Evolutionary conservation across 2,329 filamentous ascomycete species (phyloP), one percentile per base, ranked within the genome.

Genomic region (Ceratocystis cacaofunesta): DNA sequence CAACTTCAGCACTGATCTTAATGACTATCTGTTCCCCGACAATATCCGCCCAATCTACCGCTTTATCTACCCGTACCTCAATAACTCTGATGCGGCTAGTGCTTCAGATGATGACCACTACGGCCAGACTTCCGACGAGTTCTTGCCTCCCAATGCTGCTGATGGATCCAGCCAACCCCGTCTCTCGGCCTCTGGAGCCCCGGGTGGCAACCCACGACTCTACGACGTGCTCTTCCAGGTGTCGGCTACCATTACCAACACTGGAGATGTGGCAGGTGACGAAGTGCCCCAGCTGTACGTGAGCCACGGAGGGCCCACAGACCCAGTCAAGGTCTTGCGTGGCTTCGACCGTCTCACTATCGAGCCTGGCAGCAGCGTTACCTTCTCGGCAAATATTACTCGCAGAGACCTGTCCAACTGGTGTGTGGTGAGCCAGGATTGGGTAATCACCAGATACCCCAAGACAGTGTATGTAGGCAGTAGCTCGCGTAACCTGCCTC

Each of bases 361-460:
- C 68, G 78, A 82, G 3, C 81, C 89, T 0, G 90, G 89, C n/a
- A 74, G 84, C 74, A 84, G 80, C 63, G 79, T 77, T 2, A 82
- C 79, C 1, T 95, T 94, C 78, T 79, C 74, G 0, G 85, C 83
- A 0, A 81, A 85, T 17, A 75, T 96, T 65, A 91, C 85, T 5
- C 82, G 92, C 48, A 85, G 90, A 66, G 92, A 96, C 72, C 70
- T 96, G 65, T 90, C 87, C 73, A 94, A 91, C 77, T 96, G 92
- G 92, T 89, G 96, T 70, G 78, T 82, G 0, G 79, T 72, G 1
- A 73, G 76, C n/a, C 92, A 96, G 79, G 86, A 96, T 78, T 97
- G 92, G 92, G 82, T 90, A 58, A 70, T 84, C n/a, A 78, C 76
- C 7, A 70, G 75, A 19, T 71, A 75, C 60, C 71, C 77, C 66